These are phyloP conservation scores for Neurospora sp. DNA, from an alignment of 495 filamentous ascomycete species.

Conservation along the genomic window DNA sequence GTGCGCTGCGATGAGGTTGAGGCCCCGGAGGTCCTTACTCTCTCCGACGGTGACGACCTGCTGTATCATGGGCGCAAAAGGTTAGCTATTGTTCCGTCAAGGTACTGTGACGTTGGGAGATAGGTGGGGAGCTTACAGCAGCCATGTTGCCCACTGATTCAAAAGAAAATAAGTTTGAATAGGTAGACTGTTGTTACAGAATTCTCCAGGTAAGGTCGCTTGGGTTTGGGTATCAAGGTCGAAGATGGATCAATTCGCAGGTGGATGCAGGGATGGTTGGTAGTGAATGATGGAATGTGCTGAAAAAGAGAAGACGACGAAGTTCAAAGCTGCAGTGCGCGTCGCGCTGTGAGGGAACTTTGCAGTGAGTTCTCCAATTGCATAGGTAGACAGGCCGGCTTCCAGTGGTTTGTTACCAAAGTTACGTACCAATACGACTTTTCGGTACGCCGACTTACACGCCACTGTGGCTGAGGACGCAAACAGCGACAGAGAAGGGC, in stretches of 20 bases:
- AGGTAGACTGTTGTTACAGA: neutral
- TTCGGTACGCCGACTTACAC: neutral
- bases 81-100: conserved; percentile 1
- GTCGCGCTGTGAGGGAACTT: neutral
- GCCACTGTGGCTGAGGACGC: conserved; percentile 5
- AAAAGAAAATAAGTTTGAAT: neutral
- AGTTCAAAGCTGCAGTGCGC: neutral
- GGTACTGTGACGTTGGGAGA: neutral
- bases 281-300: neutral
- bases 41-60: conserved; percentile 88
- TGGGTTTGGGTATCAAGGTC: neutral
- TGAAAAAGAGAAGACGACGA: neutral
- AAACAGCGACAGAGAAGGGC: neutral
- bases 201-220: neutral
- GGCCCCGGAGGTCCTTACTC: conserved; percentile 83
- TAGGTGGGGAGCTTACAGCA: conserved; percentile 20
- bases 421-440: neutral
- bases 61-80: conserved; percentile 29
- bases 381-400: neutral
- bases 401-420: neutral
- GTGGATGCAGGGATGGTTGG: neutral
- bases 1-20: conserved; percentile 96
- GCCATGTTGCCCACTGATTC: conserved; percentile 19
- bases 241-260: neutral
- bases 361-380: neutral